These are phyloP conservation scores for Fonsecaea nubica DNA, from an alignment of 2,329 filamentous ascomycete species.

Conservation along the genomic window DNA sequence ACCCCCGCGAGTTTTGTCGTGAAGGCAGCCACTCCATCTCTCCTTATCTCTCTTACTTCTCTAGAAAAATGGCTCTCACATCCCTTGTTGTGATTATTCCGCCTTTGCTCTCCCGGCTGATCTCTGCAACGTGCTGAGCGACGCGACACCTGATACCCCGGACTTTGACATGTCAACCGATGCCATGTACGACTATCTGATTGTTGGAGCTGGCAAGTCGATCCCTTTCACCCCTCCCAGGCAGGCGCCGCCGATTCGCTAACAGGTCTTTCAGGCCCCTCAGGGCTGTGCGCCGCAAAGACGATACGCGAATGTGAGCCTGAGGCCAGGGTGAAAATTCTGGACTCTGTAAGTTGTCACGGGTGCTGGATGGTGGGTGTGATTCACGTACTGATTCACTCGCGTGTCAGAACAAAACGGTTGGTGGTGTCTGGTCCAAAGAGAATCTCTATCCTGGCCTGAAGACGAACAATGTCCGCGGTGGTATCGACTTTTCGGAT, in stretches of 20 bases:
- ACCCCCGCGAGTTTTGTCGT: not conserved
- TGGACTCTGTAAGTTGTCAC: slow-evolving; percentile 32
- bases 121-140: not conserved
- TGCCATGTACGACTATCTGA: slow-evolving; percentile 35
- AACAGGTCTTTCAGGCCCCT: slow-evolving; percentile 28
- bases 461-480: slow-evolving; percentile 75
- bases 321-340: slow-evolving; percentile 32
- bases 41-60: too few species aligned
- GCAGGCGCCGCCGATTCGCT: not conserved
- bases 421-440: slow-evolving; percentile 73
- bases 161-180: not conserved
- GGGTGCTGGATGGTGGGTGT: not conserved
- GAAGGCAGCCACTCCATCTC: not conserved
- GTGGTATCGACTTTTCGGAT: slow-evolving; percentile 75
- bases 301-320: slow-evolving; percentile 38
- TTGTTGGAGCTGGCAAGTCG: slow-evolving; percentile 35
- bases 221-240: not conserved
- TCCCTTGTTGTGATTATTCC: not conserved
- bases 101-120: not conserved
- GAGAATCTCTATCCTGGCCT: slow-evolving; percentile 71
- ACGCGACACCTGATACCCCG: not conserved
- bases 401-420: slow-evolving; percentile 32
- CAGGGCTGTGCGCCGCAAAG: slow-evolving; percentile 38
- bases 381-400: not conserved
- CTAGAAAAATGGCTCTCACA: slow-evolving; percentile 4